Evolutionary conservation across 2,329 filamentous ascomycete species (phyloP).

Genomic region (Sarocladiaceae sp.): DNA sequence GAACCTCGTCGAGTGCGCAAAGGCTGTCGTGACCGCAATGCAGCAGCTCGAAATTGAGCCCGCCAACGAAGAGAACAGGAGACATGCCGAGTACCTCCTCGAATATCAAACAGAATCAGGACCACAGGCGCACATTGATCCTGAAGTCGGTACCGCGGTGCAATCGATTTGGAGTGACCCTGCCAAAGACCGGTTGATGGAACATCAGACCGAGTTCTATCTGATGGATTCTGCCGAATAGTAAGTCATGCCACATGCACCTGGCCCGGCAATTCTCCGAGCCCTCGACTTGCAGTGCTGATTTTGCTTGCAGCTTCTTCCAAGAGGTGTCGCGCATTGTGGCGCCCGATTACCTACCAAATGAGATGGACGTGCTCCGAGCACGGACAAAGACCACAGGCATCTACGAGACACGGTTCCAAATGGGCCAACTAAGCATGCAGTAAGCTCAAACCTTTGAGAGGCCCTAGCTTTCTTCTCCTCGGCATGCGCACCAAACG

Average conservation of each 20-base stretch:
- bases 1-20: conserved; percentile 94
- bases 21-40: conserved; percentile 86
- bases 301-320: conserved; percentile 68
- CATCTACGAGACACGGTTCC: conserved; percentile 97
- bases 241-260: conserved; percentile 48
- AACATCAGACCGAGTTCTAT: conserved; percentile 96
- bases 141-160: conserved; percentile 74
- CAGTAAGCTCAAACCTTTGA: conserved; percentile 60
- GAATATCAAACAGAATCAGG: conserved; percentile 89
- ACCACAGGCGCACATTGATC: conserved; percentile 76
- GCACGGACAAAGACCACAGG: conserved; percentile 97
- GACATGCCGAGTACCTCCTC: conserved; percentile 71
- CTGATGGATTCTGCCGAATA: conserved; percentile 99
- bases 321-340: conserved; percentile 85
- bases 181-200: conserved; percentile 73
- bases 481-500: not conserved
- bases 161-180: conserved; percentile 87
- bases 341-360: conserved; percentile 77
- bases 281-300: not conserved
- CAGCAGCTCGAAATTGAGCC: conserved; percentile 84
- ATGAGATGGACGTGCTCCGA: conserved; percentile 89
- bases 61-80: conserved; percentile 61
- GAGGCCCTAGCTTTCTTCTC: not conserved
- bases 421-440: conserved; percentile 97
- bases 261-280: not conserved